These are phyloP conservation scores for Chalaropsis thielavioides DNA, from an alignment of 2,329 filamentous ascomycete species.

Conservation along the genomic window DNA sequence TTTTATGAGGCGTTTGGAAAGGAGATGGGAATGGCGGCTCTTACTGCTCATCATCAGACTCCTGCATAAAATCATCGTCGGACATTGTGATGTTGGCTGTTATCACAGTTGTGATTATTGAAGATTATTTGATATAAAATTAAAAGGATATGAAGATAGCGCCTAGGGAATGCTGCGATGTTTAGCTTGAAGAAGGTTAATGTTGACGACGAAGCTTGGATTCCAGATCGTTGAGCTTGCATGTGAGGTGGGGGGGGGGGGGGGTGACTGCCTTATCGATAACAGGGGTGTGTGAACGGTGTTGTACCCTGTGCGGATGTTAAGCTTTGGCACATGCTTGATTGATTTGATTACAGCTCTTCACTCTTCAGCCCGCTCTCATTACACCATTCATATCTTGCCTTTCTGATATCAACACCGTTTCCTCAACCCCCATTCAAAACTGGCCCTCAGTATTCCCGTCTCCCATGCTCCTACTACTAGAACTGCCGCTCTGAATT, in stretches of 20 bases:
- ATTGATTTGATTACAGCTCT: too few relatives aligned
- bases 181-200: neutral
- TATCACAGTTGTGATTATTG: neutral
- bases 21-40: constrained; percentile 12
- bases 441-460: constrained; percentile 77
- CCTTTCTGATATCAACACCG: neutral
- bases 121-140: neutral
- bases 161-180: neutral
- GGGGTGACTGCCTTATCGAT: neutral
- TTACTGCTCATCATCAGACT: constrained; percentile 34
- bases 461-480: constrained; percentile 85
- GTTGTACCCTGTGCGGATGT: neutral
- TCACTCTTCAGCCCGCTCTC: too few relatives aligned
- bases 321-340: neutral
- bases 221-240: neutral
- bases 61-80: constrained; percentile 38
- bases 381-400: too few relatives aligned
- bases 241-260: neutral
- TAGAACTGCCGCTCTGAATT: constrained; percentile 81
- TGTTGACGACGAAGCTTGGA: neutral
- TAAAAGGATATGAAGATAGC: neutral
- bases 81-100: constrained; percentile 29
- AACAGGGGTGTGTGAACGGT: neutral
- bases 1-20: neutral
- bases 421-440: constrained; percentile 20